A percentile compares a stretch with the other conserved stretches of the same genome.
These are phyloP conservation scores for Rhynchosporium agropyri DNA, from an alignment of 2,329 filamentous ascomycete genomes.

Conservation along the genomic window DNA sequence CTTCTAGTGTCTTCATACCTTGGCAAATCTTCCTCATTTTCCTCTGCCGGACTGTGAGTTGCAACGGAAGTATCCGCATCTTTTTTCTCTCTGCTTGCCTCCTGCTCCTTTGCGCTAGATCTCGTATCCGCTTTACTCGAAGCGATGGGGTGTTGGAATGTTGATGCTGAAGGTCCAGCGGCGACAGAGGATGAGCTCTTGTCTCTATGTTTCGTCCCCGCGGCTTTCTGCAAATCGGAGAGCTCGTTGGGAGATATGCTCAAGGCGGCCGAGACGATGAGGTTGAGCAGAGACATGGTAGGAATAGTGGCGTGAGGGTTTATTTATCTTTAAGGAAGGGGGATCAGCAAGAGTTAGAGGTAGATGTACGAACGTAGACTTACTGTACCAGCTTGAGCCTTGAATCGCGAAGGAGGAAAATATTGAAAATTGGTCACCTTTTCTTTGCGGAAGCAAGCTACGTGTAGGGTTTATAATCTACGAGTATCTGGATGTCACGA, in stretches of 20 bases:
- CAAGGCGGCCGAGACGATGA: background rate
- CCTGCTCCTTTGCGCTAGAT: background rate
- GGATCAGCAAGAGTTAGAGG: too few species aligned
- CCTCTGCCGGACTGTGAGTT: background rate
- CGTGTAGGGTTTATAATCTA: too few species aligned
- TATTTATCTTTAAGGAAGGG: background rate
- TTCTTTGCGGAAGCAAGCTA: too few species aligned
- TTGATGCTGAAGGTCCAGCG: background rate
- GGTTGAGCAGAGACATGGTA: slow-evolving; percentile 10
- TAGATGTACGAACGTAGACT: too few species aligned
- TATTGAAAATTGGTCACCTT: too few species aligned
- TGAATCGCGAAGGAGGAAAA: too few species aligned
- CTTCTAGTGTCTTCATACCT: background rate
- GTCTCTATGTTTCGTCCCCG: background rate
- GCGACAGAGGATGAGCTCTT: background rate
- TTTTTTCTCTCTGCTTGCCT: background rate
- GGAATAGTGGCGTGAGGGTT: background rate
- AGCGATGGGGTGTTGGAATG: background rate
- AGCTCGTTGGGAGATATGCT: slow-evolving; percentile 6
- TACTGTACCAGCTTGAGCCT: too few species aligned
- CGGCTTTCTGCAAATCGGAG: background rate
- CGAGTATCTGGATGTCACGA: too few species aligned
- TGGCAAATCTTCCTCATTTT: background rate
- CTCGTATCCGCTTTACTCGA: background rate
- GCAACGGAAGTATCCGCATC: background rate